These are phyloP conservation scores for Coniella lustricola DNA, from an alignment of 2,329 filamentous ascomycete genomes.

Conservation along the genomic window DNA sequence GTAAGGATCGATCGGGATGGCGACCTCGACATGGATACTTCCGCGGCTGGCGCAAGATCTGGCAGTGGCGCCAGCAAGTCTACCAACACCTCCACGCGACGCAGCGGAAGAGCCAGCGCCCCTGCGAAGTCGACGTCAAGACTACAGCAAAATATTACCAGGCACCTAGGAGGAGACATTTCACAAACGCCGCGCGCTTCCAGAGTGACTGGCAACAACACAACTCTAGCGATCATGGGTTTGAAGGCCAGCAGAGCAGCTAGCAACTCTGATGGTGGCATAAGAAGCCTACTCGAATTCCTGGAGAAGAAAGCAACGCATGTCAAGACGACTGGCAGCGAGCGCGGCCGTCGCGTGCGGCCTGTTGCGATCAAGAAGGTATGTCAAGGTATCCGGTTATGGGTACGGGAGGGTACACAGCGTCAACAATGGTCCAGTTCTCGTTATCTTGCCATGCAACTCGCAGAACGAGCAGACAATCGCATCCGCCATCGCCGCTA, in stretches of 20 bases:
- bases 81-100: constrained; percentile 5
- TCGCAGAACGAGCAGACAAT: constrained; percentile 33
- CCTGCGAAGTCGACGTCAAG: constrained; percentile 14
- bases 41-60: constrained; percentile 11
- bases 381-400: constrained; percentile 47
- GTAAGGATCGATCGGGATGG: constrained; percentile 45
- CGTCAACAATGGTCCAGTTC: constrained; percentile 31
- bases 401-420: constrained; percentile 35
- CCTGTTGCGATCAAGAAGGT: constrained; percentile 68
- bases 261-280: constrained; percentile 58
- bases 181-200: constrained; percentile 20
- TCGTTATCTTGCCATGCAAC: constrained; percentile 32
- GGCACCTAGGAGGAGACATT: constrained; percentile 27
- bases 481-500: constrained; percentile 28
- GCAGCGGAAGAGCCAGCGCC: constrained; percentile 15
- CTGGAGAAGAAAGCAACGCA: constrained; percentile 58
- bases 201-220: constrained; percentile 24
- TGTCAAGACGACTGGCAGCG: constrained; percentile 9
- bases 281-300: constrained; percentile 58
- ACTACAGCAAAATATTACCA: constrained; percentile 19
- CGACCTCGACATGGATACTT: constrained; percentile 50
- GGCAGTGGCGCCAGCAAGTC: constrained; percentile 29
- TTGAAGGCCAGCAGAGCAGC: constrained; percentile 63
- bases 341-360: constrained; percentile 41
- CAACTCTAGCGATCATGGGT: constrained; percentile 48